Evolutionary conservation across 2,329 filamentous ascomycete genomes (phyloP).

Genomic region (Aspergillus hortae): DNA sequence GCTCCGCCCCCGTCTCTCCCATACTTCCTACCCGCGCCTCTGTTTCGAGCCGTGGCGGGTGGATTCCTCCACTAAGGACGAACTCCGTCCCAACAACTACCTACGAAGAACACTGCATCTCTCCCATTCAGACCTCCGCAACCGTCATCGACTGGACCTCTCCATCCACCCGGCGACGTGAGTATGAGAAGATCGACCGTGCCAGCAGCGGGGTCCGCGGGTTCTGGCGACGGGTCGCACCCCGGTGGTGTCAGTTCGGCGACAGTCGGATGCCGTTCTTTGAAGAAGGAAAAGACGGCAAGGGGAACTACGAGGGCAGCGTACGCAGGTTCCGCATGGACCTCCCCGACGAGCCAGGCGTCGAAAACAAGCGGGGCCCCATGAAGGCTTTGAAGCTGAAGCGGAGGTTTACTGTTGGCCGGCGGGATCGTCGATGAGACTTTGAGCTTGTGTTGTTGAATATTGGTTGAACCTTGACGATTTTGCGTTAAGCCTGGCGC

Average conservation of each 20-base stretch:
- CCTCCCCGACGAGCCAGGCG: conserved; percentile 31
- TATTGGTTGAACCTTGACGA: background rate
- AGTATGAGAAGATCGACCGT: conserved; percentile 54
- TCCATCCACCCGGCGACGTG: conserved; percentile 39
- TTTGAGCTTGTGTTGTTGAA: background rate
- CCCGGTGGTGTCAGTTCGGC: conserved; percentile 36
- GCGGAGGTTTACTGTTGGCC: conserved; percentile 8
- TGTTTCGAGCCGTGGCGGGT: background rate
- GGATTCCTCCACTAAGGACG: conserved; percentile 1
- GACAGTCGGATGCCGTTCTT: conserved; percentile 39
- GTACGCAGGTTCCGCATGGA: conserved; percentile 46
- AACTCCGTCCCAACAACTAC: background rate
- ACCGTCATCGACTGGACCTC: conserved; percentile 48
- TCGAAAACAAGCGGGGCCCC: background rate
- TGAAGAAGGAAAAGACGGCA: conserved; percentile 34
- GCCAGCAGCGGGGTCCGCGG: conserved; percentile 41
- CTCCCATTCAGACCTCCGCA: conserved; percentile 24
- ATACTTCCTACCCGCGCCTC: conserved; percentile 5
- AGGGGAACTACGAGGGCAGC: conserved; percentile 40
- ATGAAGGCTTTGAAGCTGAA: conserved; percentile 11
- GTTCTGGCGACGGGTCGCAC: conserved; percentile 40
- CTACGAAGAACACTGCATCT: background rate
- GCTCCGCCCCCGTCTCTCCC: conserved; percentile 14
- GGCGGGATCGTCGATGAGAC: background rate
- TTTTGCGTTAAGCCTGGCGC: background rate